These are phyloP conservation scores for Suhomyces bribrorum DNA, from an alignment of 1,139 yeast genomes.

Conservation along the genomic window DNA sequence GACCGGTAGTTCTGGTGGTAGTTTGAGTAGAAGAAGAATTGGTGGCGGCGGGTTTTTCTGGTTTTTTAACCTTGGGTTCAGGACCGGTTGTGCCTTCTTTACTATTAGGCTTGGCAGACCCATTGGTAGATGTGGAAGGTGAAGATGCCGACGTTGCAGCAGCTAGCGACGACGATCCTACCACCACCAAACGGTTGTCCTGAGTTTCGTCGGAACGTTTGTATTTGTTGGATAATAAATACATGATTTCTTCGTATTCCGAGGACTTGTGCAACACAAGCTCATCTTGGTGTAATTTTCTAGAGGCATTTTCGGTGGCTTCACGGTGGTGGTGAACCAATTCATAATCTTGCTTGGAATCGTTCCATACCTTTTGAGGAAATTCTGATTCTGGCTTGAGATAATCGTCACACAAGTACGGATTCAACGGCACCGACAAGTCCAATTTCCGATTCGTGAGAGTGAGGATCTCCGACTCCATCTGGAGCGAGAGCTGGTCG, in stretches of 20 bases:
- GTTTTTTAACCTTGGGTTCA: constrained; percentile 27
- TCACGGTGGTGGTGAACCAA: constrained; percentile 46
- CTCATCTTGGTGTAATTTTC: constrained; percentile 49
- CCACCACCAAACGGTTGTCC: constrained; percentile 44
- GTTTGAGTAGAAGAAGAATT: constrained; percentile 19
- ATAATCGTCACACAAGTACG: constrained; percentile 51
- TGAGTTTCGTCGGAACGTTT: constrained; percentile 39
- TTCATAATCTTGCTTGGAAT: constrained; percentile 35
- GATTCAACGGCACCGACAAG: constrained; percentile 70
- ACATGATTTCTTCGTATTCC: constrained; percentile 90
- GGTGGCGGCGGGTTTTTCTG: constrained; percentile 21
- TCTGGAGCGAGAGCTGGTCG: constrained; percentile 70
- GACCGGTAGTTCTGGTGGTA: constrained; percentile 37
- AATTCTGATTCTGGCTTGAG: constrained; percentile 48
- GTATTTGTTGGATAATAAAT: constrained; percentile 44
- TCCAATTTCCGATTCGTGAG: constrained; percentile 77
- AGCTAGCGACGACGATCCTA: constrained; percentile 33
- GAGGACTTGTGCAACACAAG: constrained; percentile 67
- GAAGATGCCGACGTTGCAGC: constrained; percentile 20
- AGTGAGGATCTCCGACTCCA: constrained; percentile 83
- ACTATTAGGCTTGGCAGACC: constrained; percentile 18
- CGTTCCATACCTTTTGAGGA: constrained; percentile 48
- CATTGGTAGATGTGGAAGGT: constrained; percentile 23
- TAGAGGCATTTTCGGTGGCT: constrained; percentile 44
- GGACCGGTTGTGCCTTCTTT: constrained; percentile 20